Evolutionary conservation across 257 asterid species (phyloP).

Genomic region (Capsicum rhomboideum): DNA sequence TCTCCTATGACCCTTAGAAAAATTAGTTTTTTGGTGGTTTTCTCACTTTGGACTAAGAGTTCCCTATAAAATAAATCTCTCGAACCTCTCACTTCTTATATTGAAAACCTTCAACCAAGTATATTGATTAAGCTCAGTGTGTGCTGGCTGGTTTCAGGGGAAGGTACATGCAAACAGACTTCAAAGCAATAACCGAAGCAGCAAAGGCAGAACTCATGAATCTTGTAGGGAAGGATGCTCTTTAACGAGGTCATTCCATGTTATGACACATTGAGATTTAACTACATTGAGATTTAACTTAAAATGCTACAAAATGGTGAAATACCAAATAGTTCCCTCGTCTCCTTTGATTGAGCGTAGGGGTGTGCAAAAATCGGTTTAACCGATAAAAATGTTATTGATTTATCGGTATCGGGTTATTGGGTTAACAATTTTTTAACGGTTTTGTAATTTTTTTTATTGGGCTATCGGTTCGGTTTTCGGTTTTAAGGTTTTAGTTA

Average conservation of each 20-base stretch:
- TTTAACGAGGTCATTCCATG: neutral
- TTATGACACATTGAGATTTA: neutral
- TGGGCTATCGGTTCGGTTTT: too few species aligned
- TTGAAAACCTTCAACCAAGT: neutral
- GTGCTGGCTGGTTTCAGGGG: slow-evolving; percentile 52
- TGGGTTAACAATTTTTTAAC: too few species aligned
- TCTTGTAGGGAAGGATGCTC: slow-evolving; percentile 36
- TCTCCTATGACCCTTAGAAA: neutral
- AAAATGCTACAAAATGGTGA: slow-evolving; percentile 2
- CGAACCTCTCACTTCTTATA: neutral
- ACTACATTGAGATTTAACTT: neutral
- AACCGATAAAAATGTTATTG: too few species aligned
- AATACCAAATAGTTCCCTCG: neutral
- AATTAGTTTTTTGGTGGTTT: neutral
- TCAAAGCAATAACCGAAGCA: slow-evolving; percentile 74
- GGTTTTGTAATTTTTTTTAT: too few species aligned
- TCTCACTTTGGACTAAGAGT: neutral
- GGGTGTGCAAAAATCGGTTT: too few species aligned
- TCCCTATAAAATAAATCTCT: neutral
- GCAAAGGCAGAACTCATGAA: slow-evolving; percentile 69
- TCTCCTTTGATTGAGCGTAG: neutral
- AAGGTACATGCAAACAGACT: slow-evolving; percentile 64
- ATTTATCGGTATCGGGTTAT: too few species aligned
- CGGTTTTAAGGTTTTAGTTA: too few species aligned
- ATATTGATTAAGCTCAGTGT: neutral